These are phyloP conservation scores for Leccinum incarnatum DNA, from an alignment of 768 basidiomycete genomes.

Conservation along the genomic window DNA sequence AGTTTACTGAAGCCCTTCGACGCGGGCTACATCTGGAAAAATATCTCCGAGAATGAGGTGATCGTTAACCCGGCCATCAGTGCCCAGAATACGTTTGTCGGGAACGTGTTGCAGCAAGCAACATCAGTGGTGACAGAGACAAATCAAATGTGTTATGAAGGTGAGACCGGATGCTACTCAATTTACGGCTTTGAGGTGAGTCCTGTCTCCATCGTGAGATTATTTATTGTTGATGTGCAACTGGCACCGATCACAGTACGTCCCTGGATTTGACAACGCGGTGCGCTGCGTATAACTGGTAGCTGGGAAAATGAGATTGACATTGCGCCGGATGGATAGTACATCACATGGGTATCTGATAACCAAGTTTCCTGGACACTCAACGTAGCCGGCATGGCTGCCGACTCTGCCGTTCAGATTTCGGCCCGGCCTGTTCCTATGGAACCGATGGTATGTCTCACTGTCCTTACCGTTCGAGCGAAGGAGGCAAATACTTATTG, in stretches of 20 bases:
- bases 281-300: conserved; percentile 36
- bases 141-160: conserved; percentile 69
- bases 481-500: not conserved
- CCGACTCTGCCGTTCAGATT: conserved; percentile 60
- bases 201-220: not conserved
- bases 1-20: conserved; percentile 61
- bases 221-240: not conserved
- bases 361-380: conserved; percentile 74
- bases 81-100: conserved; percentile 60
- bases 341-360: conserved; percentile 82
- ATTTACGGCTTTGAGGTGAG: conserved; percentile 77
- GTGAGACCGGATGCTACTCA: conserved; percentile 56
- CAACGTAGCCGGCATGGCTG: conserved; percentile 60
- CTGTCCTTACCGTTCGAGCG: not conserved
- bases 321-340: conserved; percentile 38
- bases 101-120: conserved; percentile 73
- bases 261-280: conserved; percentile 62
- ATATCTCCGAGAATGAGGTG: conserved; percentile 55
- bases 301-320: not conserved
- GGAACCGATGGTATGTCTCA: conserved; percentile 75
- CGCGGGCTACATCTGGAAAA: conserved; percentile 64
- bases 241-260: conserved; percentile 20
- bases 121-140: conserved; percentile 71
- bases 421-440: conserved; percentile 66
- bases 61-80: conserved; percentile 56